These are phyloP conservation scores for Pseudogymnoascus pannorum DNA, from an alignment of 2,329 filamentous ascomycete species.

Conservation along the genomic window DNA sequence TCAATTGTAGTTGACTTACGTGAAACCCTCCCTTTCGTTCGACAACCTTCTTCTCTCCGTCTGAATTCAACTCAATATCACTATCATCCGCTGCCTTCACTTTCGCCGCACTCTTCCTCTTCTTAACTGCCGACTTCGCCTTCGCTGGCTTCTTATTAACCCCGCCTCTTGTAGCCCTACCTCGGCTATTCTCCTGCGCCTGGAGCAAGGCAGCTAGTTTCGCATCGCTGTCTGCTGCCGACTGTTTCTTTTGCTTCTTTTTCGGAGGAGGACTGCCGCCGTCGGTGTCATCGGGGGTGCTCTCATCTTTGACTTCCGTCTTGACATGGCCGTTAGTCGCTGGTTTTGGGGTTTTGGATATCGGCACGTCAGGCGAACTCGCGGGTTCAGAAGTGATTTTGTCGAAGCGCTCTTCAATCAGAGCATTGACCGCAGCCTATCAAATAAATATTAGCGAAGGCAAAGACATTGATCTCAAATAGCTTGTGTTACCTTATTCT, in stretches of 20 bases:
- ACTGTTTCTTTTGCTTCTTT: constrained; percentile 58
- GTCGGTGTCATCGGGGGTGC: constrained; percentile 13
- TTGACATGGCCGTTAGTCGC: constrained; percentile 21
- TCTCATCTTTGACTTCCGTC: constrained; percentile 19
- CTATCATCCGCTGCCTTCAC: constrained; percentile 74
- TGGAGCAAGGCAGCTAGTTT: constrained; percentile 81
- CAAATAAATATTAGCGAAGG: constrained; percentile 3
- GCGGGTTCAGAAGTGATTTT: constrained; percentile 30
- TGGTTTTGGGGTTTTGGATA: constrained; percentile 11
- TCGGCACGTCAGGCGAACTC: background rate
- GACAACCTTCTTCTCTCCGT: constrained; percentile 55
- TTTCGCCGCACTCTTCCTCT: constrained; percentile 70
- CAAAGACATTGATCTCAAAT: background rate
- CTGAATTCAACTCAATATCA: constrained; percentile 59
- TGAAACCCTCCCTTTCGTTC: constrained; percentile 86
- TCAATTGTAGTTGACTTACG: constrained; percentile 40
- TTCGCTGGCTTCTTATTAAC: constrained; percentile 49
- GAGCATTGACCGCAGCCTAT: constrained; percentile 43
- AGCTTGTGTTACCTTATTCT: constrained; percentile 30
- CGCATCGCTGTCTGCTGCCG: constrained; percentile 68
- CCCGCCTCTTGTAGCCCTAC: constrained; percentile 69
- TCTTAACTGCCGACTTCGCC: constrained; percentile 54
- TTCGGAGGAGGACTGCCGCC: constrained; percentile 40
- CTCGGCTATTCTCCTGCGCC: constrained; percentile 76
- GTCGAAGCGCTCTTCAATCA: constrained; percentile 51